Evolutionary conservation across 805 yeast genomes (phyloP).

Genomic region (Lipomyces yamanashiensis): DNA sequence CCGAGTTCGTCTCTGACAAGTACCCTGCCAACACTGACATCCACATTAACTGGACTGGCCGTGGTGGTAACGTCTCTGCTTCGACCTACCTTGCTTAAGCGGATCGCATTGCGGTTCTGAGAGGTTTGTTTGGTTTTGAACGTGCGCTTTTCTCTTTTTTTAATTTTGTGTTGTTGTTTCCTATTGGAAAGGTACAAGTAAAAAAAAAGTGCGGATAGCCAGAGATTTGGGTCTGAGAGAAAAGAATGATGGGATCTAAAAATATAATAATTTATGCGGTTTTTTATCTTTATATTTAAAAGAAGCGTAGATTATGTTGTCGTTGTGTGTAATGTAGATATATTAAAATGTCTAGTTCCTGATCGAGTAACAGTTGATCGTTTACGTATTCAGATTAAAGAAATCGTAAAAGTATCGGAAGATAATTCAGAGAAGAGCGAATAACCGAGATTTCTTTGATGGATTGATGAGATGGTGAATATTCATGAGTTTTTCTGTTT

Average conservation of each 20-base stretch:
- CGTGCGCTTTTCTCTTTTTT: background rate
- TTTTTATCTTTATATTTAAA: background rate
- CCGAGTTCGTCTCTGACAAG: constrained; percentile 75
- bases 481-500: too few relatives aligned
- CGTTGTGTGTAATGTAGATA: background rate
- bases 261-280: background rate
- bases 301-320: too few relatives aligned
- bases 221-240: too few relatives aligned
- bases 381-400: too few relatives aligned
- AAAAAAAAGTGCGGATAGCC: background rate
- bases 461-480: too few relatives aligned
- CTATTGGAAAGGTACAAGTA: background rate
- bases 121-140: background rate
- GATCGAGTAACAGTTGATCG: too few relatives aligned
- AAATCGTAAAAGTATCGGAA: too few relatives aligned
- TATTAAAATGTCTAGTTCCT: background rate
- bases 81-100: constrained; percentile 85
- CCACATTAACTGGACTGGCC: constrained; percentile 99
- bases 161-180: background rate
- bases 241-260: background rate
- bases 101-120: background rate
- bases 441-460: too few relatives aligned
- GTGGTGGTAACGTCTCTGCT: constrained; percentile 97
- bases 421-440: too few relatives aligned
- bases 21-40: constrained; percentile 81